Conservation (phyloP, 2,329 filamentous ascomycete species). For the Nemania diffusa region DNA sequence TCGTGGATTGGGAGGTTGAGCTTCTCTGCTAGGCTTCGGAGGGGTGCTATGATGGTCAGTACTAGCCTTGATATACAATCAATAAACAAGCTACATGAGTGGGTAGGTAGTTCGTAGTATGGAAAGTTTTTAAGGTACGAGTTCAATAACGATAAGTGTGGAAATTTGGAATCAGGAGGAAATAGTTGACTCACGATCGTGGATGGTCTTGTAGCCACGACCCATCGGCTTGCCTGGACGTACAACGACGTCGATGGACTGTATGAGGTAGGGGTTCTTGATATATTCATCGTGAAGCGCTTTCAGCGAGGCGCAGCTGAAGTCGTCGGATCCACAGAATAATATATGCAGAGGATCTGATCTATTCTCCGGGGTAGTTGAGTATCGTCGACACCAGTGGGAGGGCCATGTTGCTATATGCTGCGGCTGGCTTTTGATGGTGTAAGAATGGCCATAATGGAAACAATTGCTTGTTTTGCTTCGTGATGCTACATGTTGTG, state of each 20-base stretch:
- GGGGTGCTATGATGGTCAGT: slow-evolving; percentile 68
- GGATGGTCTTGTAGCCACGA: slow-evolving; percentile 74
- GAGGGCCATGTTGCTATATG: not conserved
- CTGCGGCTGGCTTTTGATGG: not conserved
- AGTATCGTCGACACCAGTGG: slow-evolving; percentile 5
- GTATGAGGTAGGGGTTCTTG: slow-evolving; percentile 65
- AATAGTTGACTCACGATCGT: slow-evolving; percentile 63
- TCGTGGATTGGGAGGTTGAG: slow-evolving; percentile 76
- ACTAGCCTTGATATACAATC: not conserved
- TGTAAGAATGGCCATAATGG: not conserved
- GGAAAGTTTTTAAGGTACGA: not conserved
- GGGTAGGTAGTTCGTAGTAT: not conserved
- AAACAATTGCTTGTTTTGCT: not conserved
- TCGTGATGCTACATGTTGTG: not conserved
- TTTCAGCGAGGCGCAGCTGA: slow-evolving; percentile 81
- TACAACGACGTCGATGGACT: slow-evolving; percentile 86
- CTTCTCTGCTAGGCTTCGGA: slow-evolving; percentile 71
- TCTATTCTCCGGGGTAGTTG: not conserved
- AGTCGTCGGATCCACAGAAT: slow-evolving; percentile 93
- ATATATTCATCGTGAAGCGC: slow-evolving; percentile 72
- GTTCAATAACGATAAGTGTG: not conserved
- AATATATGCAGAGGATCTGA: slow-evolving; percentile 80
- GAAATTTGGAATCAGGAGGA: not conserved
- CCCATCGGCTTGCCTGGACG: slow-evolving; percentile 82
- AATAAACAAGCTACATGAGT: not conserved